phyloP scores from a whole-genome alignment of 495 filamentous ascomycete species.

The Penicillium crystallinum region DNA sequence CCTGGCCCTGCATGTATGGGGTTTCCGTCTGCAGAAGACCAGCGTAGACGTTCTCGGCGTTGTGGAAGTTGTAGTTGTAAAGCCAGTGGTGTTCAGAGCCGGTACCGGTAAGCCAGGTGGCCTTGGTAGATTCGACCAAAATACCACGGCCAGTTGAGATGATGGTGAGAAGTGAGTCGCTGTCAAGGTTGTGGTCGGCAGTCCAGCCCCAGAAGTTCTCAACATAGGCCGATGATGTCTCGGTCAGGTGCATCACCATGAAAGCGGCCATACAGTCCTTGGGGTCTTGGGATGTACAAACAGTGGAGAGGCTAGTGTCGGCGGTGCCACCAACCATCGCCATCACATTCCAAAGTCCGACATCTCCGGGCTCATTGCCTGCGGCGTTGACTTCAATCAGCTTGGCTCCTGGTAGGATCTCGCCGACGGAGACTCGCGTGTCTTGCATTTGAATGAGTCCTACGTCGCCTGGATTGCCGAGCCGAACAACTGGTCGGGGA shows the following conservation, averaged over 20 bases:
- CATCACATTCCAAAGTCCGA: constrained; percentile 54
- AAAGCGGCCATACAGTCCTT: constrained; percentile 45
- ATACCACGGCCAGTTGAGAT: constrained; percentile 49
- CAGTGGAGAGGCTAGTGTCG: constrained; percentile 30
- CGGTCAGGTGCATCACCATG: constrained; percentile 48
- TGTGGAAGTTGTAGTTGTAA: constrained; percentile 48
- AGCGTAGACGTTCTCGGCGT: constrained; percentile 43
- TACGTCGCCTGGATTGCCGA: constrained; percentile 53
- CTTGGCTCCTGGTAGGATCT: constrained; percentile 47
- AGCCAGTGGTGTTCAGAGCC: constrained; percentile 47
- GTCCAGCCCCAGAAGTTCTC: constrained; percentile 62
- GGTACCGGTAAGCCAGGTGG: constrained; percentile 39
- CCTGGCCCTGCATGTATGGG: constrained; percentile 43
- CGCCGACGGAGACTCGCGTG: constrained; percentile 48
- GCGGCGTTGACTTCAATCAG: constrained; percentile 48
- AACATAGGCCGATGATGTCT: constrained; percentile 47
- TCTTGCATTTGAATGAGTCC: constrained; percentile 57
- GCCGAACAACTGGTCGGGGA: constrained; percentile 52
- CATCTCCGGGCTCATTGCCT: constrained; percentile 47
- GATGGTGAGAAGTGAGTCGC: constrained; percentile 23
- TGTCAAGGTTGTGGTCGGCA: constrained; percentile 52
- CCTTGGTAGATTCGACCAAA: constrained; percentile 43
- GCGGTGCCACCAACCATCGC: constrained; percentile 49
- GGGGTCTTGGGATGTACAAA: constrained; percentile 36
- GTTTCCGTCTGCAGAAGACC: constrained; percentile 42